phyloP scores from a whole-genome alignment of 1,139 yeast genomes.

The Pneumocystis canis region DNA sequence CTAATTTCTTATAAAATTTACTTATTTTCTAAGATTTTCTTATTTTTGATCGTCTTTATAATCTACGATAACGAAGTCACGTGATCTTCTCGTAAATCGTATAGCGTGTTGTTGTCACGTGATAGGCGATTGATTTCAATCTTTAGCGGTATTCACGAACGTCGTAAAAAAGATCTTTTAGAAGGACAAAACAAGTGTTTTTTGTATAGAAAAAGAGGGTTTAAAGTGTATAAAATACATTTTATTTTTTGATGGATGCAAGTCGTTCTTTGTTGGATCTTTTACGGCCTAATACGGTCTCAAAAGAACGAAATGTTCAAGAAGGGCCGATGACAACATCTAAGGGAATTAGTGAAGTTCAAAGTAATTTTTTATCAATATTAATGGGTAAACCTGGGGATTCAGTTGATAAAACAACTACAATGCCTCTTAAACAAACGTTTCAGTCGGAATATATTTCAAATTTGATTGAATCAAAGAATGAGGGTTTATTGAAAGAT shows the following conservation, averaged over 20 bases:
- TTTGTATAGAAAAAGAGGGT: neutral
- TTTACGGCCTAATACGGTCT: neutral
- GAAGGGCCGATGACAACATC: neutral
- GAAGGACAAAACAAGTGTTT: neutral
- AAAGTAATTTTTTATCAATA: neutral
- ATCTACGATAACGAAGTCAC: neutral
- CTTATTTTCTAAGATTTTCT: neutral
- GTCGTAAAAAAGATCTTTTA: neutral
- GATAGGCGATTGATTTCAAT: neutral
- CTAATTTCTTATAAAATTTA: neutral
- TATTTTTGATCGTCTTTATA: neutral
- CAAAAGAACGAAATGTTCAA: neutral
- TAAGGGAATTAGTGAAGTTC: neutral
- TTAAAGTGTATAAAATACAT: neutral
- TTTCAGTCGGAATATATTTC: neutral
- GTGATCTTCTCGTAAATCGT: no score
- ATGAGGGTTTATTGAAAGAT: neutral
- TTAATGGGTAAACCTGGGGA: neutral
- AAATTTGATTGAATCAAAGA: neutral
- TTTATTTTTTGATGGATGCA: neutral
- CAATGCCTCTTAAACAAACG: neutral
- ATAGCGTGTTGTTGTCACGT: no score
- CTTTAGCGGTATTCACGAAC: neutral
- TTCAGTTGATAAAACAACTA: neutral
- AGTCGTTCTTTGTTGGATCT: slow-evolving; percentile 1